Conservation (phyloP, 2,329 filamentous ascomycete species). For the Neurospora sp. region DNA sequence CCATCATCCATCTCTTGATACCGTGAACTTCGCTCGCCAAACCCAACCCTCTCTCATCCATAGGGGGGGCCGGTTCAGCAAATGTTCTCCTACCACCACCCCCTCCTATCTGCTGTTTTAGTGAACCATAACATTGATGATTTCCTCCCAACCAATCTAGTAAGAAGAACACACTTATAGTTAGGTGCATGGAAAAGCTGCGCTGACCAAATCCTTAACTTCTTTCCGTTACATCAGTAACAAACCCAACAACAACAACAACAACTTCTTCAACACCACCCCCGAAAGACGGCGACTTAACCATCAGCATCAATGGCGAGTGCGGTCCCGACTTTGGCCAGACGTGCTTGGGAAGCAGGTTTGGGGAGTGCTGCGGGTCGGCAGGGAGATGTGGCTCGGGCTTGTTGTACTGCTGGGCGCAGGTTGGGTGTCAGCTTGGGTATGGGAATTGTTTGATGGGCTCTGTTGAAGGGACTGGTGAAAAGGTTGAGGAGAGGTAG, state of each 20-base stretch:
- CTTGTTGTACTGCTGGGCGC: conserved; percentile 11
- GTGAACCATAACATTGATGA: neutral
- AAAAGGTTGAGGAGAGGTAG: neutral
- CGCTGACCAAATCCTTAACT: neutral
- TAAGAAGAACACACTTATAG: neutral
- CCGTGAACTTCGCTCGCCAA: neutral
- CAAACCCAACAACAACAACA: conserved; percentile 5
- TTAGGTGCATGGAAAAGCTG: neutral
- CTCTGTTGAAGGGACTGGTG: neutral
- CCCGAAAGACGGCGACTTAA: neutral
- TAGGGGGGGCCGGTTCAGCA: neutral
- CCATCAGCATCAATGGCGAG: conserved; percentile 12
- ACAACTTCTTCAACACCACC: neutral
- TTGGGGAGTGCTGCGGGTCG: conserved; percentile 15
- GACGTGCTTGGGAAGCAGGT: conserved; percentile 15
- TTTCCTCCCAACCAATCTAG: neutral
- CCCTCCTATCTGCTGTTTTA: neutral
- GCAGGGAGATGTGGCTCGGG: conserved; percentile 12
- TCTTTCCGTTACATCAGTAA: neutral
- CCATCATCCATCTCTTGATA: neutral
- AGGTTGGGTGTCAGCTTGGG: conserved; percentile 14
- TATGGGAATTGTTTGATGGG: conserved; percentile 12
- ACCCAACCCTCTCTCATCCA: neutral
- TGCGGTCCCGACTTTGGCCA: conserved; percentile 13
- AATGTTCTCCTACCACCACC: neutral